phyloP scores from a whole-genome alignment of 108 stramenopile species.

The Seminavis robusta region DNA sequence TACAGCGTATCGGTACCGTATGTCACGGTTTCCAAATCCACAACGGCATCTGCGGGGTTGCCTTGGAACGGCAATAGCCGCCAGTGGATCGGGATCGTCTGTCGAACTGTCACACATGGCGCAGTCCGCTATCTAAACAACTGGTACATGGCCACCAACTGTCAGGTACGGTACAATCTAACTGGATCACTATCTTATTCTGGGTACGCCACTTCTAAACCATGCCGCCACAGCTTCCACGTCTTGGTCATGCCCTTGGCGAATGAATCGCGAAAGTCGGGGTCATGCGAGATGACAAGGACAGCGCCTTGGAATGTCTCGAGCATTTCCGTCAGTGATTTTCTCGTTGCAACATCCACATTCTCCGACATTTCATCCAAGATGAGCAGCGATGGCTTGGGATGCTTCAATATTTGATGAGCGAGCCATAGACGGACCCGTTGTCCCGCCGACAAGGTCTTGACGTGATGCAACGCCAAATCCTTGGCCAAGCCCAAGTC shows the following conservation, averaged over 20 bases:
- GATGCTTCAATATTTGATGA: conserved; percentile 5
- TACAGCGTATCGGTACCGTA: no score
- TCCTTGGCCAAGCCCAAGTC: conserved; percentile 27
- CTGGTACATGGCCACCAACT: no score
- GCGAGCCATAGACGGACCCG: conserved; percentile 53
- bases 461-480: conserved; percentile 28
- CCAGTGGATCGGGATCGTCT: no score
- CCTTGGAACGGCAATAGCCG: no score
- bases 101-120: no score
- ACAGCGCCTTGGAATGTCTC: conserved; percentile 25
- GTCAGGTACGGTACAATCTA: no score
- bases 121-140: no score
- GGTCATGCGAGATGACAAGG: conserved; percentile 42
- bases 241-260: background rate
- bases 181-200: no score
- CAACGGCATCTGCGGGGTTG: no score
- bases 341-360: conserved; percentile 37
- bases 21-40: no score
- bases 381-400: conserved; percentile 27
- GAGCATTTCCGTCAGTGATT: conserved; percentile 26
- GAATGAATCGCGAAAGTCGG: conserved; percentile 35
- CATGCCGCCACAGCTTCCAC: background rate
- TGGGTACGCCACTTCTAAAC: background rate
- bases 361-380: conserved; percentile 57
- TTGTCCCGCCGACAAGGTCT: conserved; percentile 49